phyloP scores from a whole-genome alignment of 163 green algal species.

The Chloromonas sp. region DNA sequence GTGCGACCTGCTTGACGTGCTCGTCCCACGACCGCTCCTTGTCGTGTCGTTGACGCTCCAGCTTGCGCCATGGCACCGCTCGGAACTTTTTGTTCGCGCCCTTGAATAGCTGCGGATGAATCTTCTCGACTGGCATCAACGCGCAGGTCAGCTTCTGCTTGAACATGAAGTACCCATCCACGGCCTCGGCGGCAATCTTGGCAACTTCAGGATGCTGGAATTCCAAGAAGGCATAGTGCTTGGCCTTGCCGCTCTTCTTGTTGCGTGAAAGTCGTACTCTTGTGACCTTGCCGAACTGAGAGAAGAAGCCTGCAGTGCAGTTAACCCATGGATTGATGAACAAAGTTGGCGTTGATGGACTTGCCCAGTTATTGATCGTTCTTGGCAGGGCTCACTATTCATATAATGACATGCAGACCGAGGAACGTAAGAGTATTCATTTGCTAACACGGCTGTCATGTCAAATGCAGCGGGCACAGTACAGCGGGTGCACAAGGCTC shows the following conservation, averaged over 20 bases:
- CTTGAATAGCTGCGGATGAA: slow-evolving; percentile 80
- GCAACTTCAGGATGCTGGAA: slow-evolving; percentile 88
- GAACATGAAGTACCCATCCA: slow-evolving; percentile 97
- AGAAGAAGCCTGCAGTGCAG: slow-evolving; percentile 78
- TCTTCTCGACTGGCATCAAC: slow-evolving; percentile 27
- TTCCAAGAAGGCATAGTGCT: slow-evolving; percentile 93
- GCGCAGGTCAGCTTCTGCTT: slow-evolving; percentile 47
- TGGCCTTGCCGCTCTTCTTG: slow-evolving; percentile 82
- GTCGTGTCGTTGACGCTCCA: slow-evolving; percentile 75
- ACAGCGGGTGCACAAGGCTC: no score
- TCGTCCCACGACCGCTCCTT: slow-evolving; percentile 52
- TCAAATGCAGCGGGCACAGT: background rate
- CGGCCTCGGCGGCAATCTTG: slow-evolving; percentile 82
- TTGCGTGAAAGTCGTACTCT: slow-evolving; percentile 79
- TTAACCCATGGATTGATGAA: background rate
- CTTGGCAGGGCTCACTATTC: no score
- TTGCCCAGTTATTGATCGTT: background rate
- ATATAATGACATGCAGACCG: background rate
- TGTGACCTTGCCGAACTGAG: slow-evolving; percentile 88
- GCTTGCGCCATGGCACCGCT: slow-evolving; percentile 66
- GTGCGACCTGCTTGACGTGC: slow-evolving; percentile 42
- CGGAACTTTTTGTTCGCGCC: slow-evolving; percentile 79
- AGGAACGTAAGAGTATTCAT: background rate
- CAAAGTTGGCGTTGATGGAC: background rate
- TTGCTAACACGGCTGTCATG: background rate